A percentile compares a stretch with the other conserved stretches of the same genome.
Evolutionary conservation across 441 rosid species (phyloP).

Genomic region (Erodium texanum): DNA sequence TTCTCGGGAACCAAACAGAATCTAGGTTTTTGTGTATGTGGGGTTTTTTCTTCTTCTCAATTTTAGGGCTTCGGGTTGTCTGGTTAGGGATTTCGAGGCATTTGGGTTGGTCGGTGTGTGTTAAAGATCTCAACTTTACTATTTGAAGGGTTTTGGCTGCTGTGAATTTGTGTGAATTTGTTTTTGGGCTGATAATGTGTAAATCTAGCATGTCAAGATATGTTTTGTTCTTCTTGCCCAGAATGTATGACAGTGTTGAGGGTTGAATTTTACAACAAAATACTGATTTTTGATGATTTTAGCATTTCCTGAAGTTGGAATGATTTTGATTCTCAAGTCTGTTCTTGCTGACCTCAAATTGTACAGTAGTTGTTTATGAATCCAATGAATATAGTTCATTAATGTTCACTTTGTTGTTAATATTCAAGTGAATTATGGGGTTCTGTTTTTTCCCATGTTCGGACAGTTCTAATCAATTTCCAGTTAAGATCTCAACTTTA

Average conservation of each 20-base stretch:
- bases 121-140: neutral
- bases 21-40: neutral
- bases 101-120: neutral
- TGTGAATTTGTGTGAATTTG: neutral
- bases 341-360: neutral
- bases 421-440: neutral
- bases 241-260: neutral
- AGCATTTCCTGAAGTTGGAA: neutral
- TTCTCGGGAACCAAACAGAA: conserved; percentile 4
- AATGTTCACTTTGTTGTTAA: neutral
- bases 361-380: neutral
- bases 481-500: neutral
- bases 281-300: neutral
- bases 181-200: neutral
- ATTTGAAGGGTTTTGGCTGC: neutral
- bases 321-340: neutral
- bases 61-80: neutral
- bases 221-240: neutral
- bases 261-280: neutral
- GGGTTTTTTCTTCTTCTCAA: neutral
- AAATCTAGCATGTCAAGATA: neutral
- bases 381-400: neutral
- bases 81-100: neutral
- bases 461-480: neutral
- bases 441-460: neutral